These are phyloP conservation scores for Taphrina sp. DNA, from an alignment of 1,139 yeast genomes.

Conservation along the genomic window DNA sequence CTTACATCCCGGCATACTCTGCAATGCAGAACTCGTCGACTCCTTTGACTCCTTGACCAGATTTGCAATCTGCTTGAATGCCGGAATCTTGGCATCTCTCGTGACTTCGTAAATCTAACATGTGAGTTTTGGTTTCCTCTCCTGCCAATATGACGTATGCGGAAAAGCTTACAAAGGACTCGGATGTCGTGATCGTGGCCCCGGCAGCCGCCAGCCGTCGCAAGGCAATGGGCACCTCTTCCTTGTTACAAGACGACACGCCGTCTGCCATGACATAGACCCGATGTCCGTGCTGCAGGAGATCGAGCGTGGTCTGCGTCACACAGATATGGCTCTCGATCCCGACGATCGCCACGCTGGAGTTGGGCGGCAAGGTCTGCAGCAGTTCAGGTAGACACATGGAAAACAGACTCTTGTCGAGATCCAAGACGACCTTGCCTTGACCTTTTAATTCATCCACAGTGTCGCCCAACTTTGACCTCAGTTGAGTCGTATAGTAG, in stretches of 20 bases:
- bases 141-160: background rate
- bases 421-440: slow-evolving; percentile 38
- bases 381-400: slow-evolving; percentile 41
- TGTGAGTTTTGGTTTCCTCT: background rate
- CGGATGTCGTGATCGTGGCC: slow-evolving; percentile 43
- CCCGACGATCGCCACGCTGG: slow-evolving; percentile 41
- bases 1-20: slow-evolving; percentile 34
- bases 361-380: slow-evolving; percentile 36
- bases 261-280: slow-evolving; percentile 42
- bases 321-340: slow-evolving; percentile 42
- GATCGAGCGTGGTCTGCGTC: slow-evolving; percentile 41
- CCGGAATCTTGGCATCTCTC: slow-evolving; percentile 43
- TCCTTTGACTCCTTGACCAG: slow-evolving; percentile 39
- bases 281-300: slow-evolving; percentile 40
- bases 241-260: slow-evolving; percentile 39
- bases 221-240: slow-evolving; percentile 41
- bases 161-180: slow-evolving; percentile 36
- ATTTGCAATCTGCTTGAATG: slow-evolving; percentile 38
- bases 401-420: slow-evolving; percentile 41
- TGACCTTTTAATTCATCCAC: slow-evolving; percentile 39
- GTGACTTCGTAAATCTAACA: slow-evolving; percentile 44
- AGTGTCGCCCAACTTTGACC: slow-evolving; percentile 40
- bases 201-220: slow-evolving; percentile 39
- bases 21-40: slow-evolving; percentile 37
- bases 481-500: slow-evolving; percentile 41